Percentiles rank a stretch among this genome's conserved stretches.
Conservation (phyloP, 2,329 filamentous ascomycete genomes). For the Ceratocystis diversiconidia region DNA sequence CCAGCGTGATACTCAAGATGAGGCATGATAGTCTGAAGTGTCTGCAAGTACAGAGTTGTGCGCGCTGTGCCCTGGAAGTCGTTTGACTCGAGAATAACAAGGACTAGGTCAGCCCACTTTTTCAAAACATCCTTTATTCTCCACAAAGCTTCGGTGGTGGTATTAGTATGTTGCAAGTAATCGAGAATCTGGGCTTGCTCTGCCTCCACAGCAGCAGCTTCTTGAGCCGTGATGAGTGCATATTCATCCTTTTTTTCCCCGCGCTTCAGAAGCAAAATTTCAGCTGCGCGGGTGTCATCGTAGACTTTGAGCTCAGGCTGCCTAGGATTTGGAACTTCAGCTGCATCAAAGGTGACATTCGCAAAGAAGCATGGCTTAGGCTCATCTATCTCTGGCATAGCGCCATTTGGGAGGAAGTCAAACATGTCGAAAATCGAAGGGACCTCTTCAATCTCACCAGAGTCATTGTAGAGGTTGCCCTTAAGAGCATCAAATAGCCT, state of each 20-base stretch:
- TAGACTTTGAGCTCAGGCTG: conserved; percentile 48
- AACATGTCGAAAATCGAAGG: conserved; percentile 81
- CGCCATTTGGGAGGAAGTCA: conserved; percentile 58
- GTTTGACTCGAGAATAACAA: conserved; percentile 69
- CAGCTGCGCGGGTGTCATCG: conserved; percentile 55
- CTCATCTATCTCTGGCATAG: conserved; percentile 35
- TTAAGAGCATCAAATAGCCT: conserved; percentile 60
- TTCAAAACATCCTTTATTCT: conserved; percentile 54
- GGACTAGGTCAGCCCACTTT: conserved; percentile 72
- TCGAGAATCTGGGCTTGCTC: conserved; percentile 48
- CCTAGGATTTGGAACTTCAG: conserved; percentile 24
- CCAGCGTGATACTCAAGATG: conserved; percentile 67
- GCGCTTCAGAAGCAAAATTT: conserved; percentile 58
- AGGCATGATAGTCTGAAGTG: conserved; percentile 73
- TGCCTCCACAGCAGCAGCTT: conserved; percentile 36
- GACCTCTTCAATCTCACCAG: conserved; percentile 51
- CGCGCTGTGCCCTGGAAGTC: conserved; percentile 61
- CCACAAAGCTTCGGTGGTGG: conserved; percentile 41
- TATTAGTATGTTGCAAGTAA: conserved; percentile 50
- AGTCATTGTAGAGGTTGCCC: conserved; percentile 55
- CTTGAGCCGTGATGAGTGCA: conserved; percentile 35
- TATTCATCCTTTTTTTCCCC: conserved; percentile 43
- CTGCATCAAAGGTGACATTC: conserved; percentile 14
- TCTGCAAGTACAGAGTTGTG: conserved; percentile 68
- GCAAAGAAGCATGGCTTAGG: conserved; percentile 46